Percentiles rank a stretch among this genome's conserved stretches.
Evolutionary conservation across 495 filamentous ascomycete genomes (phyloP).

Genomic region (Xanthoparmelia taractica): DNA sequence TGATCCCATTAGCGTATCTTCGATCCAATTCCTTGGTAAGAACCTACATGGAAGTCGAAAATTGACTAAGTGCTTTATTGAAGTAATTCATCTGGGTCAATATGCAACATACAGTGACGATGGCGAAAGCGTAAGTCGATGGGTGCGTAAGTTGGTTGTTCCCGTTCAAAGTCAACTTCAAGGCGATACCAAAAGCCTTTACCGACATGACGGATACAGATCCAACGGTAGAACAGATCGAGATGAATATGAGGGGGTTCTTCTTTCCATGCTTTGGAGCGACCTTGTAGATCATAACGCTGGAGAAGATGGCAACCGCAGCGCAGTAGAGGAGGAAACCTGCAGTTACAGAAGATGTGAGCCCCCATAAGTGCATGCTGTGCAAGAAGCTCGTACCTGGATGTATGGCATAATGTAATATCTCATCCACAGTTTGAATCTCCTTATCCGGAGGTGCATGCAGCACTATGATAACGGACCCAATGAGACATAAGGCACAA

Average conservation of each 20-base stretch:
- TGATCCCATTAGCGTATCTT: conserved; percentile 27
- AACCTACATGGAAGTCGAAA: conserved; percentile 89
- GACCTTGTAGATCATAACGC: conserved; percentile 91
- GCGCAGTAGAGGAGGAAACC: conserved; percentile 82
- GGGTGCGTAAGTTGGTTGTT: conserved; percentile 92
- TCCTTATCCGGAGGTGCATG: conserved; percentile 93
- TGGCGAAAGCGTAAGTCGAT: conserved; percentile 93
- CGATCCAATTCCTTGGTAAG: conserved; percentile 7
- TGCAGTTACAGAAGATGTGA: conserved; percentile 36
- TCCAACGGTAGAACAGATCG: conserved; percentile 93
- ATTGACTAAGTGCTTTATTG: conserved; percentile 96
- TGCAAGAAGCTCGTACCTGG: conserved; percentile 54
- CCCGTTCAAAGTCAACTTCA: conserved; percentile 84
- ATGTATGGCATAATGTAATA: conserved; percentile 78
- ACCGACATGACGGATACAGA: conserved; percentile 97
- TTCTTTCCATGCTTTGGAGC: conserved; percentile 82
- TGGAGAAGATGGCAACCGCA: conserved; percentile 69
- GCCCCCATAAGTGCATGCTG: not conserved
- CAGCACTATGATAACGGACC: conserved; percentile 93
- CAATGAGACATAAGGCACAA: conserved; percentile 91
- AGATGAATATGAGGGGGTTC: conserved; percentile 91
- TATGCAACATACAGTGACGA: conserved; percentile 87
- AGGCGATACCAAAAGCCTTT: conserved; percentile 93
- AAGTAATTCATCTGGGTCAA: conserved; percentile 99
- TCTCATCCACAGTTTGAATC: conserved; percentile 78